phyloP scores from a whole-genome alignment of 2,329 filamentous ascomycete genomes.

The Hirsutella minnesotensis region DNA sequence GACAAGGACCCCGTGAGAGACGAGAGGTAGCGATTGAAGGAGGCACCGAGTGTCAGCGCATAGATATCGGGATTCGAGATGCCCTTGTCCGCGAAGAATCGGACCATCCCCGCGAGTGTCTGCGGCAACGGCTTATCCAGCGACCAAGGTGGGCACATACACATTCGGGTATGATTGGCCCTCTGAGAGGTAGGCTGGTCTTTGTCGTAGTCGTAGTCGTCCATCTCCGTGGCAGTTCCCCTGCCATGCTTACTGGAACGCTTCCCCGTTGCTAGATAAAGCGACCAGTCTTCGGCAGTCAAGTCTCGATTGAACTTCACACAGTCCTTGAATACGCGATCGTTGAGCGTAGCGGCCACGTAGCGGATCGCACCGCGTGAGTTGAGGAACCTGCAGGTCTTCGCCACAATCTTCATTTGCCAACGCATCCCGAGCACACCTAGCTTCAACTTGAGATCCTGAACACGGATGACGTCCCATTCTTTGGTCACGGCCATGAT shows the following conservation, averaged over 20 bases:
- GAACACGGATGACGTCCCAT: conserved; percentile 45
- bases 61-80: conserved; percentile 26
- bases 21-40: conserved; percentile 25
- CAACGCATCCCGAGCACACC: conserved; percentile 41
- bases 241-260: conserved; percentile 16
- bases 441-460: conserved; percentile 45
- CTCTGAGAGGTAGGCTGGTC: conserved; percentile 5
- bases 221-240: conserved; percentile 9
- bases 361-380: conserved; percentile 43
- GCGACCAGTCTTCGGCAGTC: conserved; percentile 42
- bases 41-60: conserved; percentile 21
- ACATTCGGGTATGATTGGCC: conserved; percentile 5
- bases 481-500: conserved; percentile 45
- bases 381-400: conserved; percentile 45
- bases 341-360: conserved; percentile 41
- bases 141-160: conserved; percentile 18
- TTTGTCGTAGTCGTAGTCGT: conserved; percentile 13
- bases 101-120: conserved; percentile 18
- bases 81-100: conserved; percentile 14
- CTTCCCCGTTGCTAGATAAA: conserved; percentile 38
- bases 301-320: conserved; percentile 46
- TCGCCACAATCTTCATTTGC: conserved; percentile 49
- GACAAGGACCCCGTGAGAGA: conserved; percentile 23
- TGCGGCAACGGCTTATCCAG: conserved; percentile 21
- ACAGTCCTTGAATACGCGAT: conserved; percentile 48